Percentiles rank a stretch among this genome's conserved stretches.
Evolutionary conservation across 2,329 filamentous ascomycete genomes (phyloP).

Genomic region (Colletotrichum trifolii): DNA sequence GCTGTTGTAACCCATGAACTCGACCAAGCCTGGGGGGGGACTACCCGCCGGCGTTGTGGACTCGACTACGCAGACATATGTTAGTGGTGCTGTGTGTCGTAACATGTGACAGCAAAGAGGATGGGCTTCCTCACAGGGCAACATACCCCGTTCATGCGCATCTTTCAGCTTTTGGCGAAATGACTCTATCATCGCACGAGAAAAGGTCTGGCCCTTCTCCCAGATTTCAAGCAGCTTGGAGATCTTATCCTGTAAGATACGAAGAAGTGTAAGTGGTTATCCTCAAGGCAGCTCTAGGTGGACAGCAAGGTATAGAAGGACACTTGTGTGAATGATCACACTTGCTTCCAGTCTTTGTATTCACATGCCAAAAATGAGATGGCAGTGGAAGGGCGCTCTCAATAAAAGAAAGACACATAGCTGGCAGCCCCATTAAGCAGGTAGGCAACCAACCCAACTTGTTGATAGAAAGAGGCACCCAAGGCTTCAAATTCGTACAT

Average conservation of each 20-base stretch:
- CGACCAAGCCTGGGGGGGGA: slow-evolving; percentile 60
- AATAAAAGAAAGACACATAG: neutral
- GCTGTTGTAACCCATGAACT: slow-evolving; percentile 46
- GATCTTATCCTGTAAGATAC: slow-evolving; percentile 86
- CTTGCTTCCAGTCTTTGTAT: neutral
- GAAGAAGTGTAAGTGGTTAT: slow-evolving; percentile 52
- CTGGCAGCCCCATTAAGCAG: neutral
- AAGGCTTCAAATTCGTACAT: slow-evolving; percentile 60
- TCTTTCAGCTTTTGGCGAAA: slow-evolving; percentile 85
- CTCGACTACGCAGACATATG: slow-evolving; percentile 56
- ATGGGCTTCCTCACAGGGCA: slow-evolving; percentile 33
- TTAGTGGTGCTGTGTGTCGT: slow-evolving; percentile 2
- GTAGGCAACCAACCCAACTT: neutral
- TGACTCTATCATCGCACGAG: slow-evolving; percentile 77
- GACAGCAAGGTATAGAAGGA: neutral
- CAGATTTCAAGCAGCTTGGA: slow-evolving; percentile 96
- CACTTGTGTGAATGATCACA: neutral
- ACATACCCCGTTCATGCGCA: slow-evolving; percentile 73
- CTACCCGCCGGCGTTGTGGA: slow-evolving; percentile 79
- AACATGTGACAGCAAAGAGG: slow-evolving; percentile 23
- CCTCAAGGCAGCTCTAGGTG: neutral
- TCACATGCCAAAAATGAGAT: slow-evolving; percentile 2
- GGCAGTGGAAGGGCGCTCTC: neutral
- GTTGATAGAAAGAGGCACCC: neutral
- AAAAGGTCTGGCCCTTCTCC: slow-evolving; percentile 95